Percentiles rank a stretch among this genome's conserved stretches.
These are phyloP conservation scores for Eucalyptus leucophloia DNA, from an alignment of 345 rosid genomes.

Conservation along the genomic window DNA sequence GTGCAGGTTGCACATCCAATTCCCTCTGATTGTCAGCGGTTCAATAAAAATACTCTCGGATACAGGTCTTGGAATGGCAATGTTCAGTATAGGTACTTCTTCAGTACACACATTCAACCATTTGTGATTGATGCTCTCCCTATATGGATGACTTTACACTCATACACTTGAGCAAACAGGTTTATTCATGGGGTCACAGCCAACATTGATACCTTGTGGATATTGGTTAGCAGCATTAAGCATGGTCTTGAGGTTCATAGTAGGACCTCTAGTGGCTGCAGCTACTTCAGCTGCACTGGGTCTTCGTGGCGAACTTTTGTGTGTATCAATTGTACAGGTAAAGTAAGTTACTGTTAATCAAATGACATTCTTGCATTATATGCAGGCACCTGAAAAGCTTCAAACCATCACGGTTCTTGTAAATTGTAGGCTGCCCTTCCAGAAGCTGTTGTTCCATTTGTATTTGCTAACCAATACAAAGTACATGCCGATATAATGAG, in stretches of 20 bases:
- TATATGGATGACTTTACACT: neutral
- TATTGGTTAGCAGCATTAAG: neutral
- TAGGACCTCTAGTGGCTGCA: conserved; percentile 4
- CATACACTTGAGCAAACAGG: neutral
- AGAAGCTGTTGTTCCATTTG: conserved; percentile 56
- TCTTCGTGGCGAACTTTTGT: neutral
- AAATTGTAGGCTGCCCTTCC: conserved; percentile 64
- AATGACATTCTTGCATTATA: neutral
- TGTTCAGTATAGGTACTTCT: conserved; percentile 6
- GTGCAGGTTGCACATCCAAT: neutral
- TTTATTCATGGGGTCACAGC: conserved; percentile 7
- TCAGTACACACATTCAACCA: neutral
- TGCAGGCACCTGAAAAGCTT: neutral
- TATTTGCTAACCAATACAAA: conserved; percentile 59
- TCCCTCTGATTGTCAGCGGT: neutral
- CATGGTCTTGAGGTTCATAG: neutral
- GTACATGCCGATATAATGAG: conserved; percentile 66
- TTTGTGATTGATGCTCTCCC: neutral
- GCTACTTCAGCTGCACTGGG: conserved; percentile 2
- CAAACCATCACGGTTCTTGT: neutral
- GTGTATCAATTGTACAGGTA: conserved; percentile 1
- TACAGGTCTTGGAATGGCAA: conserved; percentile 7
- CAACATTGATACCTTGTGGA: conserved; percentile 1
- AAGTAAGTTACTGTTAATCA: neutral
- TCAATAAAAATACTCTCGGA: conserved; percentile 1